Evolutionary conservation across 2,329 filamentous ascomycete species (phyloP).

Genomic region (Aspergillus fijiensis): DNA sequence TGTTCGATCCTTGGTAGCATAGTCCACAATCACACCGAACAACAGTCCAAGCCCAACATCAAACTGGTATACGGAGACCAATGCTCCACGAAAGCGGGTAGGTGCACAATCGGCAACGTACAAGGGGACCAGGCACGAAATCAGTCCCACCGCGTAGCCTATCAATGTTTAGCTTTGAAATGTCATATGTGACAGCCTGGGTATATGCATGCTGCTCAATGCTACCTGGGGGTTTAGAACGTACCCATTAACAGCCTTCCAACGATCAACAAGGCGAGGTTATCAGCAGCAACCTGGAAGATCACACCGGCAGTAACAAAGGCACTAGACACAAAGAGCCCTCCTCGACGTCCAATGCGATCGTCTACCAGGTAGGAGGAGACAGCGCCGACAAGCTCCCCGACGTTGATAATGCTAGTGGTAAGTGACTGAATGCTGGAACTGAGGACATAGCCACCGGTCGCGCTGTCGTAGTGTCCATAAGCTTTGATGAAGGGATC

Average conservation of each 20-base stretch:
- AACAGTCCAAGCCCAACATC: conserved; percentile 3
- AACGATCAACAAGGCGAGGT: background rate
- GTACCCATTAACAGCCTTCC: background rate
- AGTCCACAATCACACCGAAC: conserved; percentile 1
- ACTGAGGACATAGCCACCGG: background rate
- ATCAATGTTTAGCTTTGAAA: background rate
- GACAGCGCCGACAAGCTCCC: conserved; percentile 2
- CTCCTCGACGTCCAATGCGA: background rate
- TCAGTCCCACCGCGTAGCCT: conserved; percentile 3
- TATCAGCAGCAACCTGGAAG: conserved; percentile 1
- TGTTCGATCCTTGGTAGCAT: conserved; percentile 1
- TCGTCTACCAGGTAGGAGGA: conserved; percentile 3
- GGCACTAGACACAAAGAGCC: background rate
- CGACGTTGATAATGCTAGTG: conserved; percentile 6
- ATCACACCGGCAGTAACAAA: background rate
- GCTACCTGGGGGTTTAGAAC: background rate
- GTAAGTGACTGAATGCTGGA: conserved; percentile 2
- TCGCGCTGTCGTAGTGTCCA: conserved; percentile 1
- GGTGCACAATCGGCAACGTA: conserved; percentile 5
- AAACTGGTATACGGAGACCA: conserved; percentile 4
- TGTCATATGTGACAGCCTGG: background rate
- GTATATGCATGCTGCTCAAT: background rate
- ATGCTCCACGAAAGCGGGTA: conserved; percentile 1
- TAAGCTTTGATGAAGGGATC: conserved; percentile 4
- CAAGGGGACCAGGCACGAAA: background rate